phyloP scores from a whole-genome alignment of 2,329 filamentous ascomycete genomes.

The Ascomycota sp. region DNA sequence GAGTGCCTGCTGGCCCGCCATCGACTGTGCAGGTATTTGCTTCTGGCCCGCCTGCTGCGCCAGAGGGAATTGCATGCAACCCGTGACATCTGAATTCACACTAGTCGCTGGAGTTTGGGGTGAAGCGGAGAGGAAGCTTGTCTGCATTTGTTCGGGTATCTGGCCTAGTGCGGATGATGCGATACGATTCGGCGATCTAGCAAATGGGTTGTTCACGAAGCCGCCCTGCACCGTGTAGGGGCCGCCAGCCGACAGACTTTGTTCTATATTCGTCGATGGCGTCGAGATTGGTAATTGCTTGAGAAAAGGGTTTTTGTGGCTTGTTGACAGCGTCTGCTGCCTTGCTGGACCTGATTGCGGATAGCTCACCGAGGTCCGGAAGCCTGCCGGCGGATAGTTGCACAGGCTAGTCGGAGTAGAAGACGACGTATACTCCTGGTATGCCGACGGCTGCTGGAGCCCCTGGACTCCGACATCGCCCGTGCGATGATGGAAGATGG shows the following conservation, averaged over 20 bases:
- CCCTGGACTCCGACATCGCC: slow-evolving; percentile 31
- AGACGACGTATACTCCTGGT: slow-evolving; percentile 21
- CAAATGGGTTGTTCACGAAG: slow-evolving; percentile 24
- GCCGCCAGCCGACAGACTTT: slow-evolving; percentile 18
- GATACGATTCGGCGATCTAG: slow-evolving; percentile 25
- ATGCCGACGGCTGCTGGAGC: slow-evolving; percentile 15
- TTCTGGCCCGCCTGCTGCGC: slow-evolving; percentile 6
- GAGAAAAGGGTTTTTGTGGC: slow-evolving; percentile 30
- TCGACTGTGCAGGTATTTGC: slow-evolving; percentile 5
- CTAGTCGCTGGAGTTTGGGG: slow-evolving; percentile 10
- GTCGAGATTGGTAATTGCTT: slow-evolving; percentile 13
- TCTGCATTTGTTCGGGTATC: slow-evolving; percentile 29
- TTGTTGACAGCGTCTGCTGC: slow-evolving; percentile 16
- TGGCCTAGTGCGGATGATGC: slow-evolving; percentile 27
- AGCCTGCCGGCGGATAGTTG: slow-evolving; percentile 16
- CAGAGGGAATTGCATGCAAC: too few species aligned
- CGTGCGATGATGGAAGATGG: slow-evolving; percentile 54
- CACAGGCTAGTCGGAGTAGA: slow-evolving; percentile 19
- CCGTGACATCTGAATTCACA: slow-evolving; percentile 16
- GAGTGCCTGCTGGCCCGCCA: slow-evolving; percentile 6
- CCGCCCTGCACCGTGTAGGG: slow-evolving; percentile 11
- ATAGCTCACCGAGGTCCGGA: slow-evolving; percentile 22
- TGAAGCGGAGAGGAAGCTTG: slow-evolving; percentile 16
- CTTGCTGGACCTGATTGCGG: slow-evolving; percentile 13
- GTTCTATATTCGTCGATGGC: slow-evolving; percentile 13